Evolutionary conservation across 78 protist genomes (phyloP).

Genomic region (Dictyostelium firmibasis): DNA sequence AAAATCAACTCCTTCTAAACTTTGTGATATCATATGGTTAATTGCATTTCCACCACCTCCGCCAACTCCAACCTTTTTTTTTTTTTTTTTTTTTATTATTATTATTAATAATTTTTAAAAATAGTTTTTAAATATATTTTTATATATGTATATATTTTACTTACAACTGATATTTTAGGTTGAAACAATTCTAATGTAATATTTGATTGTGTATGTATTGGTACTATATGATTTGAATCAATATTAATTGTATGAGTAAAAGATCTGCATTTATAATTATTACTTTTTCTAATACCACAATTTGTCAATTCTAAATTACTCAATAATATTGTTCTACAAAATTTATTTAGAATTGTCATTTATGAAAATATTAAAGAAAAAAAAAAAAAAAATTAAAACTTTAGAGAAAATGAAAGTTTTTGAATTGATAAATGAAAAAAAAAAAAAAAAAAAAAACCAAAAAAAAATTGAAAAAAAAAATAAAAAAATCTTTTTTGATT

Average conservation of each 20-base stretch:
- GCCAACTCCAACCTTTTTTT: conserved; percentile 66
- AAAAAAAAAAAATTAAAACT: not conserved
- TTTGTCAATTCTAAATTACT: not conserved
- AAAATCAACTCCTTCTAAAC: conserved; percentile 72
- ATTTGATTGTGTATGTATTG: not conserved
- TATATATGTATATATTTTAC: not conserved
- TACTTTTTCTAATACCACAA: not conserved
- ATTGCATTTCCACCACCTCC: conserved; percentile 93
- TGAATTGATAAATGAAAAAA: too few species aligned
- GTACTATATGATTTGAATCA: not conserved
- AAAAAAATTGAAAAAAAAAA: too few species aligned
- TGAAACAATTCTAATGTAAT: conserved; percentile 27
- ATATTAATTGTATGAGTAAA: not conserved
- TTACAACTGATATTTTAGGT: conserved; percentile 57
- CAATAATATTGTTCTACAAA: not conserved
- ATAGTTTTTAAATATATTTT: too few species aligned
- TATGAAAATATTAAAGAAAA: not conserved
- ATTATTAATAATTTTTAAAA: not conserved
- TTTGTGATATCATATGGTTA: conserved; percentile 75
- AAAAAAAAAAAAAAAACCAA: too few species aligned
- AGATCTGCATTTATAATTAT: not conserved
- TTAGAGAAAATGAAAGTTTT: too few species aligned
- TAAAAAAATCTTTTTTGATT: too few species aligned
- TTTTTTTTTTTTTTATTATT: not conserved
- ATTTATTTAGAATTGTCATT: not conserved